A percentile compares a stretch with the other conserved stretches of the same genome.
Conservation (phyloP, 768 basidiomycete species). For the Amanita rimosa region DNA sequence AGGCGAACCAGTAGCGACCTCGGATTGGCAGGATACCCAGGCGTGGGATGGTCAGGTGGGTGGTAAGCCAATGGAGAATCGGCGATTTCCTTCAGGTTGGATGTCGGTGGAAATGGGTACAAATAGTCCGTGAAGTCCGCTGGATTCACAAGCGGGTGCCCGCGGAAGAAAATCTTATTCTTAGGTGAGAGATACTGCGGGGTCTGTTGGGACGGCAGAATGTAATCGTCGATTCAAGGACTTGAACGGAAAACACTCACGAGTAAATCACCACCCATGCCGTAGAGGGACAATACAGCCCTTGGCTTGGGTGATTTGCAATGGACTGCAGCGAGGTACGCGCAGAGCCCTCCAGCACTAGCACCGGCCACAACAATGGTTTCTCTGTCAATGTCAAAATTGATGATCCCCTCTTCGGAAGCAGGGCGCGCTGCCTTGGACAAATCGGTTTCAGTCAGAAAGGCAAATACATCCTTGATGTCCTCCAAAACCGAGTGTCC, state of each 20-base stretch:
- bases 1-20: slow-evolving; percentile 48
- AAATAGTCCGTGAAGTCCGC: slow-evolving; percentile 33
- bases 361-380: slow-evolving; percentile 42
- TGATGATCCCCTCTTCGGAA: background rate
- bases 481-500: slow-evolving; percentile 50
- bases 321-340: slow-evolving; percentile 48
- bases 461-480: slow-evolving; percentile 42
- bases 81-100: slow-evolving; percentile 14
- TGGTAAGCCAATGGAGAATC: slow-evolving; percentile 39
- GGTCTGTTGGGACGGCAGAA: slow-evolving; percentile 21
- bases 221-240: background rate
- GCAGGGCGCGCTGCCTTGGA: slow-evolving; percentile 2
- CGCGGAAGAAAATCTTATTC: slow-evolving; percentile 37
- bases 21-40: slow-evolving; percentile 51
- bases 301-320: slow-evolving; percentile 36
- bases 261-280: slow-evolving; percentile 51
- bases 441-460: slow-evolving; percentile 19
- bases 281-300: slow-evolving; percentile 48
- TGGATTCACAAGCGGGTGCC: slow-evolving; percentile 44
- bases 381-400: slow-evolving; percentile 28
- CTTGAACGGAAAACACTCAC: slow-evolving; percentile 15
- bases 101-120: slow-evolving; percentile 23
- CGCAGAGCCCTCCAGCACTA: slow-evolving; percentile 55
- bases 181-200: slow-evolving; percentile 41
- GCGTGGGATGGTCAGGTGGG: slow-evolving; percentile 29